Percentiles rank a stretch among this genome's conserved stretches.
Evolutionary conservation across 345 rosid species (phyloP).

Genomic region (Aegle marmelos): DNA sequence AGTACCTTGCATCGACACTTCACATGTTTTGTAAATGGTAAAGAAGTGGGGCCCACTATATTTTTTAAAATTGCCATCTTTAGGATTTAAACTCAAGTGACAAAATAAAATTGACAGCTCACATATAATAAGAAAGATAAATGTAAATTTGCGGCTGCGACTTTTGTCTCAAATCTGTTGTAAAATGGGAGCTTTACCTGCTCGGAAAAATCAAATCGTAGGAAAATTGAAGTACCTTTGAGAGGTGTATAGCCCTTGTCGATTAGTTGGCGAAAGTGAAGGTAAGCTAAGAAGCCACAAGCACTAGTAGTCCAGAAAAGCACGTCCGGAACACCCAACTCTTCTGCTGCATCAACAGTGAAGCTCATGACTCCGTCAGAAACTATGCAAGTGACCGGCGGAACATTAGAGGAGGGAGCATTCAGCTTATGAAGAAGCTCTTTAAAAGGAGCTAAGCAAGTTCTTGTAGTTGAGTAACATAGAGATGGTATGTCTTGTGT

Average conservation of each 20-base stretch:
- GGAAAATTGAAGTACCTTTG: slow-evolving; percentile 26
- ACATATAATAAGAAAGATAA: too few species aligned
- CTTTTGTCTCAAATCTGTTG: neutral
- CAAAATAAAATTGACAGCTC: too few species aligned
- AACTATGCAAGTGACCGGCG: slow-evolving; percentile 38
- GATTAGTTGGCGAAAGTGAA: slow-evolving; percentile 22
- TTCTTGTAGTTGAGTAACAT: slow-evolving; percentile 30
- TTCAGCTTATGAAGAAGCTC: slow-evolving; percentile 31
- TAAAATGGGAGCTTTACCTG: neutral
- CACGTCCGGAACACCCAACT: slow-evolving; percentile 32
- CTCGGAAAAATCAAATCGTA: too few species aligned
- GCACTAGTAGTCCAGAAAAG: slow-evolving; percentile 46
- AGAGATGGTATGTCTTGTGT: slow-evolving; percentile 46
- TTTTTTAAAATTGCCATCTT: too few species aligned
- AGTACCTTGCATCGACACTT: neutral
- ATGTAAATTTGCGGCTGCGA: too few species aligned
- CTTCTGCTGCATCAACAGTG: slow-evolving; percentile 40
- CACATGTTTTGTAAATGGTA: too few species aligned
- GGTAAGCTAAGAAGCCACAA: slow-evolving; percentile 27
- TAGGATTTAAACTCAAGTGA: too few species aligned
- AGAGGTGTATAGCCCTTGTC: slow-evolving; percentile 40
- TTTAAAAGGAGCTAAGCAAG: slow-evolving; percentile 31
- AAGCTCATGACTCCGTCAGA: slow-evolving; percentile 45
- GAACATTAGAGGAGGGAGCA: slow-evolving; percentile 5
- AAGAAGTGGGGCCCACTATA: too few species aligned